Evolutionary conservation across 2,329 filamentous ascomycete species (phyloP), one percentile per base, ranked within the genome.

Genomic region (Pseudopithomyces maydicus): DNA sequence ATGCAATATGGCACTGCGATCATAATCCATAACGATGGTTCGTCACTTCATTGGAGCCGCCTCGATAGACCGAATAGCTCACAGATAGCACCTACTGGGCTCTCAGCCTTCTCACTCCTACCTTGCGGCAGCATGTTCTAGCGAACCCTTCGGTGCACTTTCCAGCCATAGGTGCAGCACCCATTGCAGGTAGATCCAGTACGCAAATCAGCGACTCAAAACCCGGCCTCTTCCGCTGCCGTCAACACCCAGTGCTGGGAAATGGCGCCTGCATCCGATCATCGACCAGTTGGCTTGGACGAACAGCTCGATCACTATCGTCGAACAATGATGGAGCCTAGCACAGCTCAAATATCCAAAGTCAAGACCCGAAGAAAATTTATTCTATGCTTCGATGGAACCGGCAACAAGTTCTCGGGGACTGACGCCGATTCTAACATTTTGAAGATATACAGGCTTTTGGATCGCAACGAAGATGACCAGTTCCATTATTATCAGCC

Each of bases 401-500:
- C 46, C 10, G 46, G 46, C 5, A 48, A 48, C 35, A 48, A 77
- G 47, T 79, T 79, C 50, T 72, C 70, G 14, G 76, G 77, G 3
- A 76, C 72, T 2, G 73, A 75, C 38, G 65, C 73, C 6, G 77
- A 79, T 58, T 76, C 74, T 38, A 79, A 78, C 51, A 77, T 90
- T 64, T 76, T 90, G 57, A 90, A 90, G 67, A 88, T 90, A 11
- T 90, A 88, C 62, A 82, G 87, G 36, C 89, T 89, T 81, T 77
- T 90, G 1, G 87, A 90, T 63, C 82, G 88, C 5, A 84, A 83
- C 6, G 84, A 85, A 0, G 78, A 79, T 20, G 82, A 86, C 54
- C 87, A 90, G 52, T 78, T 75, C 54, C 73, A 77, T 64, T 77
- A 75, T 49, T 75, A 71, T 44, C 70, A 72, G 41, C 69, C 69